Base-by-base conservation (phyloP, 1,139 yeast species). In the Geotrichum bryndzae region DNA sequence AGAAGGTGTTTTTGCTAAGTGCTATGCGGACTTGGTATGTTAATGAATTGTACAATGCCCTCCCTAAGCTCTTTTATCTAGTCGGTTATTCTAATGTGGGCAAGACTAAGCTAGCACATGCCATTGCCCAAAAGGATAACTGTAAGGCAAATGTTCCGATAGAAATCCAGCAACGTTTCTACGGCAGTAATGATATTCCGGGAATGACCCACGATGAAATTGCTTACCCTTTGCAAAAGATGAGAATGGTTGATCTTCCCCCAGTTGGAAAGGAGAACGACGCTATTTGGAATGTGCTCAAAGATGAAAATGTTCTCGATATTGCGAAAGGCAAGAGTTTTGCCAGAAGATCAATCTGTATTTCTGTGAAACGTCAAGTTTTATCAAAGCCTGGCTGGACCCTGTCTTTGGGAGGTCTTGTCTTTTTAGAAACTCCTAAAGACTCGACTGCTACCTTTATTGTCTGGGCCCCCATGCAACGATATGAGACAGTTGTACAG, bases 11-110 rank as follows among this genome's bases (percentile, higher is more conserved):
- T 55, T 72, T 82, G 1, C 79, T 80, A 0, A 83, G 88, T 56
- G 83, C 85, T 0, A 71, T 74, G 22, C 76, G 74, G 46, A 76
- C 77, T 48, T 86, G 91, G 92, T 81, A 82, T 55, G 68, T 82
- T 4, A 73, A 74, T 6, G 69, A 70, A 1, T 66, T 82, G 27
- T 69, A 70, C 35, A 61, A 73, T 1, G 66, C 71, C 11, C 70
- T 84, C 31, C 79, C 82, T 0, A 69, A 75, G 7, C 78, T 77
- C 29, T 79, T 84, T 33, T 87, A 84, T 69, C 72, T 90, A 46
- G 76, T 90, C 13, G 97, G 97, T 1, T 80, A 81, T 66, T 84
- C 89, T 10, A 90, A 90, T 69, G 79, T 84, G 18, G 97, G 97
- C 0, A 90, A 90, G 71, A 84, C 95, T 0, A 79, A 87, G 0